phyloP scores from a whole-genome alignment of 305 asterid species.

The Galium porrigens region DNA sequence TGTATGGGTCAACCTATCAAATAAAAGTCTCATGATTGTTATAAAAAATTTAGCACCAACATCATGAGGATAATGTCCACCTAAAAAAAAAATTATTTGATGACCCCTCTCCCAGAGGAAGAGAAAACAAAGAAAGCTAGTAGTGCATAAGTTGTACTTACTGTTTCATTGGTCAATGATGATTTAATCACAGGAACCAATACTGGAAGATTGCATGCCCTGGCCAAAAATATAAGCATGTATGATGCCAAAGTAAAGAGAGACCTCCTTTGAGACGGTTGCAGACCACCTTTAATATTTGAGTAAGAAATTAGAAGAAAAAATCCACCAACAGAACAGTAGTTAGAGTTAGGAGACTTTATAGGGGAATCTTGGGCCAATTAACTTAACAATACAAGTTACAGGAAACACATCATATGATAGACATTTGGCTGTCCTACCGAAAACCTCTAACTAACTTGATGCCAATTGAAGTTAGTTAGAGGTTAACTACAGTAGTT shows the following conservation, averaged over 20 bases:
- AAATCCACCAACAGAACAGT: conserved; percentile 2
- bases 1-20: conserved; percentile 34
- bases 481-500: background rate
- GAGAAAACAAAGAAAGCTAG: background rate
- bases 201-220: conserved; percentile 32
- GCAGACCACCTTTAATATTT: conserved; percentile 30
- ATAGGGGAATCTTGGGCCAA: background rate
- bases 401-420: background rate
- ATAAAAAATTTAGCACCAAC: background rate
- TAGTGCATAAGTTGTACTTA: conserved; percentile 13
- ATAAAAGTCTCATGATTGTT: conserved; percentile 4
- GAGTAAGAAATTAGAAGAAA: conserved; percentile 10
- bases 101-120: background rate
- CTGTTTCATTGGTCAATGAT: conserved; percentile 34
- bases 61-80: background rate
- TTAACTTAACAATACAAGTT: background rate
- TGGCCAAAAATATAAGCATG: conserved; percentile 35
- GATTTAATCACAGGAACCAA: conserved; percentile 28
- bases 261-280: conserved; percentile 37
- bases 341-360: background rate
- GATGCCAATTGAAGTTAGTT: background rate
- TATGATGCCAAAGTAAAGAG: conserved; percentile 37
- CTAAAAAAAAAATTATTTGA: background rate
- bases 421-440: background rate
- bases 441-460: background rate